Evolutionary conservation across 768 basidiomycete genomes (phyloP).

Genomic region (Amanita jacksonii): DNA sequence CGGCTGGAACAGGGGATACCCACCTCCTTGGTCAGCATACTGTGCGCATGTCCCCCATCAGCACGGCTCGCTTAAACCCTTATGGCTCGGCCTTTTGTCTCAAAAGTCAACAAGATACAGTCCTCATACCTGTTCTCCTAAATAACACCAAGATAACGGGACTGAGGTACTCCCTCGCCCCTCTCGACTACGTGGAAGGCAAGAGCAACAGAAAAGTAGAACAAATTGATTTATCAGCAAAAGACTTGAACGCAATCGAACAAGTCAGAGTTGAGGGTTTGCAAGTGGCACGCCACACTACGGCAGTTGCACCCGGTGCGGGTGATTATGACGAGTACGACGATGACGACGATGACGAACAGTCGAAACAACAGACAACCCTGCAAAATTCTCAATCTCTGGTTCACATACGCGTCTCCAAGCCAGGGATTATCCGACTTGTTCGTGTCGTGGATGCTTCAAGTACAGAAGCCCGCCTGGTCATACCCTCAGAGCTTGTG

Average conservation of each 20-base stretch:
- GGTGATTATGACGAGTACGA: slow-evolving; percentile 65
- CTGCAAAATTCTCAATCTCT: slow-evolving; percentile 72
- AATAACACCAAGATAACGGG: slow-evolving; percentile 79
- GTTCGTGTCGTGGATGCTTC: slow-evolving; percentile 65
- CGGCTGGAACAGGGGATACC: slow-evolving; percentile 34
- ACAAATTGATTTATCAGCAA: slow-evolving; percentile 43
- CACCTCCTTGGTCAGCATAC: slow-evolving; percentile 84
- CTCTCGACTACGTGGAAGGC: slow-evolving; percentile 40
- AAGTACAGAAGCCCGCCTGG: slow-evolving; percentile 65
- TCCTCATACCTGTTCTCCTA: slow-evolving; percentile 75
- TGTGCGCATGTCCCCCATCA: slow-evolving; percentile 86
- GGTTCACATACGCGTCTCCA: slow-evolving; percentile 58
- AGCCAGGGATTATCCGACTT: slow-evolving; percentile 68
- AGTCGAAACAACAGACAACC: slow-evolving; percentile 23
- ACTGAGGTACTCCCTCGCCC: slow-evolving; percentile 64
- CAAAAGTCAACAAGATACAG: slow-evolving; percentile 36
- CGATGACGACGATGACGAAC: slow-evolving; percentile 48
- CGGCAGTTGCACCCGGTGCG: slow-evolving; percentile 20
- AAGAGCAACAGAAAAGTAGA: slow-evolving; percentile 38
- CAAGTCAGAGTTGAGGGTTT: slow-evolving; percentile 43
- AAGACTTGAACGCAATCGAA: slow-evolving; percentile 63
- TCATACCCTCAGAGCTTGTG: slow-evolving; percentile 50
- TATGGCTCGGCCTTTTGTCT: slow-evolving; percentile 67
- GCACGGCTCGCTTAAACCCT: slow-evolving; percentile 86
- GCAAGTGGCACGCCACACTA: slow-evolving; percentile 32